These are phyloP conservation scores for Tetragonia tetragonoides DNA, from an alignment of 148 eudicot species.

Conservation along the genomic window DNA sequence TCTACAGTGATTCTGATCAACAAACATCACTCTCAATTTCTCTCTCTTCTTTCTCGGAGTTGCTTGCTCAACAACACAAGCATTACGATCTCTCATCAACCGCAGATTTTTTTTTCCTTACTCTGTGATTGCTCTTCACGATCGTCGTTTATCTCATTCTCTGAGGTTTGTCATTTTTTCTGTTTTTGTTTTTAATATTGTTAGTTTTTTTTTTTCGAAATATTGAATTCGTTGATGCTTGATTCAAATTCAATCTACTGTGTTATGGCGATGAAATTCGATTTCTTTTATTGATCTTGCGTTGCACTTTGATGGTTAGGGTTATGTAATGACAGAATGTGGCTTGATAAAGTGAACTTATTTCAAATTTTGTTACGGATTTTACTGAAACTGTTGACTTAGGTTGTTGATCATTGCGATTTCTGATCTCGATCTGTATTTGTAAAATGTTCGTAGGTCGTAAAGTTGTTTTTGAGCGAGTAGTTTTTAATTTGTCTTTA, in stretches of 20 bases:
- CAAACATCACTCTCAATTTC: no score
- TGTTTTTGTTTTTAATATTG: background rate
- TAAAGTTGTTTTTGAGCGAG: background rate
- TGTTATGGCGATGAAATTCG: background rate
- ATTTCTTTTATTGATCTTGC: background rate
- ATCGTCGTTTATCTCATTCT: background rate
- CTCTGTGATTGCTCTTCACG: background rate
- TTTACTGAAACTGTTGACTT: background rate
- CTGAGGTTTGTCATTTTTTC: constrained; percentile 3
- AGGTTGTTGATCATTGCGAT: background rate
- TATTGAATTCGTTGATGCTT: background rate
- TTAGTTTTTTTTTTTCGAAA: background rate
- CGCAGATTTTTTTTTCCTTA: no score
- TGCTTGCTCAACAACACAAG: no score
- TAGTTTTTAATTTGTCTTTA: background rate
- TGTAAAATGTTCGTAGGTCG: background rate
- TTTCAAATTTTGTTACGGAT: background rate
- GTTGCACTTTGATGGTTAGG: background rate
- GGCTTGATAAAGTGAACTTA: background rate
- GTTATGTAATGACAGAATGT: constrained; percentile 1
- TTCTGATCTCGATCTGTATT: constrained; percentile 10
- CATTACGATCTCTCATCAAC: no score
- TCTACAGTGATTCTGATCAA: no score
- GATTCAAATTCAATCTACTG: background rate
- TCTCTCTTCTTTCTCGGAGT: no score